A percentile compares a stretch with the other conserved stretches of the same genome.
phyloP scores from a whole-genome alignment of 2,329 filamentous ascomycete species.

The Achaetomium macrosporum region DNA sequence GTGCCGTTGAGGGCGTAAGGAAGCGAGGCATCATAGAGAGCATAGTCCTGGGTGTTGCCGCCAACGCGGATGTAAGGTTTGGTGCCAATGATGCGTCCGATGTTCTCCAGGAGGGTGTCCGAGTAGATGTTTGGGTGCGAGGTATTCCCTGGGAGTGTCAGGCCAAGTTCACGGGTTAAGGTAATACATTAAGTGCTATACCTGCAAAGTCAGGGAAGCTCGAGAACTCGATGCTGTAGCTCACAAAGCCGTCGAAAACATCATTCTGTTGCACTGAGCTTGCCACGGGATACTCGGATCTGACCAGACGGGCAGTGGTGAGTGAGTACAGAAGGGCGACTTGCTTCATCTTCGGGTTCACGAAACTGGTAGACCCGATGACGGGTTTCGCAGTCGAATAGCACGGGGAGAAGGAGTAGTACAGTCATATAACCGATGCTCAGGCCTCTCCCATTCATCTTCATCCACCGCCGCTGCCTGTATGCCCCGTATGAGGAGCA shows the following conservation, averaged over 20 bases:
- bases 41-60: constrained; percentile 63
- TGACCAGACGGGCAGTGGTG: constrained; percentile 2
- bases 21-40: constrained; percentile 51
- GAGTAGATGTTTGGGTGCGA: constrained; percentile 54
- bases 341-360: too few relatives aligned
- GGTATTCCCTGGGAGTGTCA: constrained; percentile 44
- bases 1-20: constrained; percentile 47
- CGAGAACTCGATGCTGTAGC: constrained; percentile 37
- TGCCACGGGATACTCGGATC: constrained; percentile 17
- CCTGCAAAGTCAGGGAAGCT: constrained; percentile 33
- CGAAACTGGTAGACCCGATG: too few relatives aligned
- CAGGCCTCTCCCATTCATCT: too few relatives aligned
- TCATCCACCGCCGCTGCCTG: background rate
- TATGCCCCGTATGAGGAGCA: background rate
- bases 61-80: constrained; percentile 59
- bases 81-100: constrained; percentile 47
- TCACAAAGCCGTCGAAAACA: constrained; percentile 37
- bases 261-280: constrained; percentile 20
- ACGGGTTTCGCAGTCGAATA: background rate
- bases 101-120: constrained; percentile 52
- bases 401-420: too few relatives aligned
- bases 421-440: too few relatives aligned
- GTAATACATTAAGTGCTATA: constrained; percentile 19
- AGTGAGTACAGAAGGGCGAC: constrained; percentile 5
- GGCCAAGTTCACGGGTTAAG: constrained; percentile 45